Percentiles rank a stretch among this genome's conserved stretches.
These are phyloP conservation scores for Rhizoctonia solani DNA, from an alignment of 1,284 basidiomycete species.

Conservation along the genomic window DNA sequence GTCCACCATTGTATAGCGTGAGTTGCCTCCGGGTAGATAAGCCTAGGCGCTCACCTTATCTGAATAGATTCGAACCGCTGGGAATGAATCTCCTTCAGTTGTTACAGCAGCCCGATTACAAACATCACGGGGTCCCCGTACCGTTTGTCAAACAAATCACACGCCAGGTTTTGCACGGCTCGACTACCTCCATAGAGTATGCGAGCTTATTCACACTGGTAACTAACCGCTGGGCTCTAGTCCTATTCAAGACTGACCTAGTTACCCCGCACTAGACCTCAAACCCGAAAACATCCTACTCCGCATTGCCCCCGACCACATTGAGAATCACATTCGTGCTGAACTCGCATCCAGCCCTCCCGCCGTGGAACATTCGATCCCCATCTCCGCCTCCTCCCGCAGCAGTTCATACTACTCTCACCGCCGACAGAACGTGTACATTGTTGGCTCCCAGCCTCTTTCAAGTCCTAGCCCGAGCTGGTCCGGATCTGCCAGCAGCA, in stretches of 20 bases:
- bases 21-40: not conserved
- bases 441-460: slow-evolving; percentile 92
- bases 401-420: not conserved
- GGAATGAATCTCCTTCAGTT: slow-evolving; percentile 97
- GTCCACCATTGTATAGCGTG: slow-evolving; percentile 50
- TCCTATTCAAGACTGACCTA: not conserved
- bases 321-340: slow-evolving; percentile 84
- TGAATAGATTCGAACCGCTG: slow-evolving; percentile 99
- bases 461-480: slow-evolving; percentile 55
- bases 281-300: slow-evolving; percentile 99
- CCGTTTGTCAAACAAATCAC: slow-evolving; percentile 94
- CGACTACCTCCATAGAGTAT: slow-evolving; percentile 97
- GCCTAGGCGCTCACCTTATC: slow-evolving; percentile 22
- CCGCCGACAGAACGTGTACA: slow-evolving; percentile 58
- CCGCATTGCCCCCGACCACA: slow-evolving; percentile 81
- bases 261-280: slow-evolving; percentile 58
- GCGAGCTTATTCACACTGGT: slow-evolving; percentile 89
- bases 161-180: slow-evolving; percentile 95
- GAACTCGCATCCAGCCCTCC: slow-evolving; percentile 26
- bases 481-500: not conserved
- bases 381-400: slow-evolving; percentile 1
- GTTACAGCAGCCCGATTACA: slow-evolving; percentile 70
- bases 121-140: slow-evolving; percentile 79
- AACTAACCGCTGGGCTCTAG: not conserved
- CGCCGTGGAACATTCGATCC: slow-evolving; percentile 1